phyloP scores from a whole-genome alignment of 306 rosid genomes.

The Quercus gilva region DNA sequence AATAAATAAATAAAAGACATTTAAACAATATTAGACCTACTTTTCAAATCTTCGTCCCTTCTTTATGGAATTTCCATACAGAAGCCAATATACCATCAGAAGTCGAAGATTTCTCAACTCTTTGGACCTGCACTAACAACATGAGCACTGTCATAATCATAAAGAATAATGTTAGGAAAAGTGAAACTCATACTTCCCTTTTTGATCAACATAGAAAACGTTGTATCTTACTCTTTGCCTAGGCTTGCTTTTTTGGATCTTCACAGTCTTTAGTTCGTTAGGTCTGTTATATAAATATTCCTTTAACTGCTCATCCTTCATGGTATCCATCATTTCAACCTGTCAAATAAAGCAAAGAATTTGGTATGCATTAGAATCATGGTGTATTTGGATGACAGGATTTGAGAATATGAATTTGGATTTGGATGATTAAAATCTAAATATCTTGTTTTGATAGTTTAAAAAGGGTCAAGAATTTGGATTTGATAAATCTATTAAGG shows the following conservation, averaged over 20 bases:
- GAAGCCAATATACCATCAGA: conserved; percentile 39
- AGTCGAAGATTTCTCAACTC: conserved; percentile 21
- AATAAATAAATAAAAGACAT: not conserved
- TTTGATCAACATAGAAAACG: no score
- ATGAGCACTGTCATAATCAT: not conserved
- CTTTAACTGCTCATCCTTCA: conserved; percentile 27
- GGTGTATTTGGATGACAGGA: no score
- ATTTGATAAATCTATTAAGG: no score
- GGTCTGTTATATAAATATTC: conserved; percentile 27
- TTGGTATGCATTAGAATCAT: not conserved
- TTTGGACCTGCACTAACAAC: conserved; percentile 17
- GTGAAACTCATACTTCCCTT: not conserved
- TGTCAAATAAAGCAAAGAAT: not conserved
- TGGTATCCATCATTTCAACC: conserved; percentile 30
- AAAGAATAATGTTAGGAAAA: not conserved
- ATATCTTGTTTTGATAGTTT: no score
- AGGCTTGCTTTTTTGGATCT: conserved; percentile 15
- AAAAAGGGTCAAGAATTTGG: no score
- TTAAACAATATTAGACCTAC: not conserved
- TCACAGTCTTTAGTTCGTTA: conserved; percentile 25
- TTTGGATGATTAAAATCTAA: no score
- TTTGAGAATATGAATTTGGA: no score
- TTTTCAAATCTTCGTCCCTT: conserved; percentile 12
- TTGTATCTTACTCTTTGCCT: conserved; percentile 23
- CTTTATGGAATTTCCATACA: conserved; percentile 44